Base-by-base conservation (phyloP, 257 asterid genomes). In the Anisodus tanguticus region DNA sequence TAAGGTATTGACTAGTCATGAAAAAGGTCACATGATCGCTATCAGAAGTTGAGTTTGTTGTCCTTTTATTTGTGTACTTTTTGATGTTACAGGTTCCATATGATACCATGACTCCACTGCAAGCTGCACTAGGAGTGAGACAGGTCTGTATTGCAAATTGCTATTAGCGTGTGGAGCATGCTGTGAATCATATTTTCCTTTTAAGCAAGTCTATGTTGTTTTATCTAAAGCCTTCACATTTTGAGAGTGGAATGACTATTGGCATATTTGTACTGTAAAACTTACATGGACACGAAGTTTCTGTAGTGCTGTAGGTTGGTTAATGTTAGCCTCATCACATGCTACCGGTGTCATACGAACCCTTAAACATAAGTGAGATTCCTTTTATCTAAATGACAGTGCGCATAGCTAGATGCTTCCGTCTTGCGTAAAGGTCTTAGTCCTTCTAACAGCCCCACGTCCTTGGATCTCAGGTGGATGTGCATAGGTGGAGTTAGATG, bases 61-160 rank as follows among this genome's bases (percentile, higher is more conserved):
- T 49, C 81, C 64, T 53, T 77, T 53, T 26, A 77, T 53, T 53
- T 9, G 43, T 77, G 41, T 53, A 31, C 49, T 15, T 77, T 78
- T 71, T 58, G 62, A 59, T 57, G 68, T 78, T 86, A 64, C 90
- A 94, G 98, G 85, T 96, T 84, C 99, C 99, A 84, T 95, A 94
- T 82, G 97, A 91, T 70, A 83, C 88, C 86, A 87, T 94, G 99
- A 90, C 94, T 49, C 97, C 97, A 77, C 88, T 94, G 63, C 97
- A 92, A 90, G 98, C 97, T 84, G 98, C 98, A 77, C 83, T 94
- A 77, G 95, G 98, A 82, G 99, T 96, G 87, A 91, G 94, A 88
- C 92, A 92, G 99, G 99, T 96, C 82, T 47, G 92, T 85, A 39
- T 16, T 39, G 16, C 41, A 49, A 37, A 51, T 26, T 62, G 67